These are phyloP conservation scores for Thymus mandschuricus DNA, from an alignment of 257 asterid genomes.

Conservation along the genomic window DNA sequence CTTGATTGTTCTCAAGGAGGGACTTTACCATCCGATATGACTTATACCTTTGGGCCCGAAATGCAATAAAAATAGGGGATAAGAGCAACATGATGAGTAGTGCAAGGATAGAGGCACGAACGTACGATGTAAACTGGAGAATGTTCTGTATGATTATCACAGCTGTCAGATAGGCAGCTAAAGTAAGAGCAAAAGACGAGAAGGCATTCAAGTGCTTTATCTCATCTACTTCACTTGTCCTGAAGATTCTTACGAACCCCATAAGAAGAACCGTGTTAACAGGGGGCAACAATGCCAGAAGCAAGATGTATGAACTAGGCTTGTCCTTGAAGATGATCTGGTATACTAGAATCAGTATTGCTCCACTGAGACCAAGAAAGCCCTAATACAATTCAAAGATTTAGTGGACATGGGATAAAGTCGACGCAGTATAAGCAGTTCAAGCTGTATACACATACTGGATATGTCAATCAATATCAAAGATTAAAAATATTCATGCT, in stretches of 20 bases:
- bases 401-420: conserved; percentile 6
- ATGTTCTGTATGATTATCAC: conserved; percentile 61
- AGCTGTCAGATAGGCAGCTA: conserved; percentile 76
- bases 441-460: background rate
- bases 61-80: conserved; percentile 54
- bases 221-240: conserved; percentile 64
- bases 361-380: conserved; percentile 70
- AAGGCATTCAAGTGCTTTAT: conserved; percentile 67
- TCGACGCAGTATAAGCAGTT: conserved; percentile 14
- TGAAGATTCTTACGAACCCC: conserved; percentile 64
- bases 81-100: conserved; percentile 61
- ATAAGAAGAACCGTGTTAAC: conserved; percentile 61
- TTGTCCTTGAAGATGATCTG: conserved; percentile 57
- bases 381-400: conserved; percentile 44
- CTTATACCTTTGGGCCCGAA: conserved; percentile 63
- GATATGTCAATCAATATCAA: too few species aligned
- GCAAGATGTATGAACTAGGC: conserved; percentile 54
- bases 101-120: conserved; percentile 46
- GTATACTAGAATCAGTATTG: conserved; percentile 56
- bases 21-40: conserved; percentile 55
- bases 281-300: conserved; percentile 53
- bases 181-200: conserved; percentile 59
- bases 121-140: conserved; percentile 42
- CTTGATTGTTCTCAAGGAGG: conserved; percentile 77
- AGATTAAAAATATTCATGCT: background rate